A percentile compares a stretch with the other conserved stretches of the same genome.
Evolutionary conservation across 2,329 filamentous ascomycete genomes (phyloP).

Genomic region (Botryotinia convoluta): DNA sequence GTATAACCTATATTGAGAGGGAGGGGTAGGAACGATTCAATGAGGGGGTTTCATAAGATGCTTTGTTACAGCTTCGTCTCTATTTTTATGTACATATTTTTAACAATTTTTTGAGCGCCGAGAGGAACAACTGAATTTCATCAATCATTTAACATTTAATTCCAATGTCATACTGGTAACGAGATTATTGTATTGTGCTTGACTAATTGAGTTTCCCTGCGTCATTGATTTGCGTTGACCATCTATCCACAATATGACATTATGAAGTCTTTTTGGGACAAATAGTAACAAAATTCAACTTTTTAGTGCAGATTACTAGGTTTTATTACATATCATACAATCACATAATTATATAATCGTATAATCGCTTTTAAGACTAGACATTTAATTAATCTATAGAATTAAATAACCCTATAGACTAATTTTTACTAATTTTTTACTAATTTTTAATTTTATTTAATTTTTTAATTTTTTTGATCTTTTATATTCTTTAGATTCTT

Average conservation of each 20-base stretch:
- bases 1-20: background rate
- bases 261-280: no score
- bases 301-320: no score
- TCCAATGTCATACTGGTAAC: background rate
- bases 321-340: no score
- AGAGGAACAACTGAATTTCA: background rate
- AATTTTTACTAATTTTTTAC: no score
- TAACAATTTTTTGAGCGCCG: background rate
- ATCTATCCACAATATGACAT: background rate
- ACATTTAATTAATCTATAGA: no score
- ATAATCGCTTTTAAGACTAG: no score
- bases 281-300: no score
- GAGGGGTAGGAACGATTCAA: background rate
- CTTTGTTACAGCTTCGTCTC: background rate
- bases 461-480: no score
- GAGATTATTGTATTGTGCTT: background rate
- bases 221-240: background rate
- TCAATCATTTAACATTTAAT: background rate
- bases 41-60: background rate
- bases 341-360: no score
- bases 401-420: no score
- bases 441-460: no score
- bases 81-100: background rate
- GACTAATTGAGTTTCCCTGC: background rate
- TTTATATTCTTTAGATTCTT: no score